phyloP scores from a whole-genome alignment of 371 early-diverging fungal genomes.

The Choanephora cucurbitarum region DNA sequence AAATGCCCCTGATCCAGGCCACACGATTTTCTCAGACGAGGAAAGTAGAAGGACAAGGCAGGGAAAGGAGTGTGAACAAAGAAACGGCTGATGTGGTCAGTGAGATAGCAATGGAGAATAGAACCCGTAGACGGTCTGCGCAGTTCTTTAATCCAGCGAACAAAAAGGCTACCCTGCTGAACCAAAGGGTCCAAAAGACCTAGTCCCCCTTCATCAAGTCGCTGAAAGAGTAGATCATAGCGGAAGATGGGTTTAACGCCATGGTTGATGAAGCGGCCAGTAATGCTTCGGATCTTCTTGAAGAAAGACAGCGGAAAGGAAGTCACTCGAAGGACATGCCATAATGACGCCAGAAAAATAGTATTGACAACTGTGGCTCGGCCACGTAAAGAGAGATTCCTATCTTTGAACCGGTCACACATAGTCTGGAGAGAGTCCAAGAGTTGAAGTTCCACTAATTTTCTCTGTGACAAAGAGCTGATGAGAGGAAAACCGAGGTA shows the following conservation, averaged over 20 bases:
- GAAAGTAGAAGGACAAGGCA: not conserved
- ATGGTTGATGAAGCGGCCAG: not conserved
- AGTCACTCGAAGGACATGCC: slow-evolving; percentile 21
- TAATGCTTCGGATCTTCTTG: not conserved
- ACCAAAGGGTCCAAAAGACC: slow-evolving; percentile 13
- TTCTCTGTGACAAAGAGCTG: not conserved
- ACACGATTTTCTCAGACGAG: not conserved
- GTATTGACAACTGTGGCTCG: slow-evolving; percentile 16
- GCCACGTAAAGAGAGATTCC: slow-evolving; percentile 18
- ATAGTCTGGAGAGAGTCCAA: too few species aligned
- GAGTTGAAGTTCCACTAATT: too few species aligned
- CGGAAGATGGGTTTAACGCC: not conserved
- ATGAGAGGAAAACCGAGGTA: slow-evolving; percentile 10
- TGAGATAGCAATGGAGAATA: not conserved
- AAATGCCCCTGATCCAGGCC: not conserved
- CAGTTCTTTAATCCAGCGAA: slow-evolving; percentile 13
- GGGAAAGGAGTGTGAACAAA: not conserved
- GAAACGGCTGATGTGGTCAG: not conserved
- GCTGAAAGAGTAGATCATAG: not conserved
- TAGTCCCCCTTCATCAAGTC: not conserved
- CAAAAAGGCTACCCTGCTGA: slow-evolving; percentile 11
- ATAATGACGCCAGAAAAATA: slow-evolving; percentile 16
- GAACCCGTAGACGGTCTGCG: not conserved
- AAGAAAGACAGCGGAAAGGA: not conserved
- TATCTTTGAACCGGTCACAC: not conserved